A percentile compares a stretch with the other conserved stretches of the same genome.
Conservation (phyloP, 2,329 filamentous ascomycete species). For the Pleoardoris graminearum region DNA sequence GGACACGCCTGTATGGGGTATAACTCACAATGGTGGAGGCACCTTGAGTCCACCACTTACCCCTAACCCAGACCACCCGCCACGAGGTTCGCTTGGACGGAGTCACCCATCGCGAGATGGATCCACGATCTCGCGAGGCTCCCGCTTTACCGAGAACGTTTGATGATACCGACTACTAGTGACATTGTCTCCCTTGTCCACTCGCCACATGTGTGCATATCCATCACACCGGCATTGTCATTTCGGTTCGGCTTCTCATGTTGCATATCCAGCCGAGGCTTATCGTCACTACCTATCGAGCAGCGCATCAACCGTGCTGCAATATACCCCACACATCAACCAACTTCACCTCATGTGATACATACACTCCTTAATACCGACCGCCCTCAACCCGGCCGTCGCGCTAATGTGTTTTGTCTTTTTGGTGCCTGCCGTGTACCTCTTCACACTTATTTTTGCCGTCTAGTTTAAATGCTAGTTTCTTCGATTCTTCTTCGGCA, state of each 20-base stretch:
- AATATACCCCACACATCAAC: neutral
- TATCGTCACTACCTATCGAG: constrained; percentile 8
- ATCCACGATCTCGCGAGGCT: constrained; percentile 42
- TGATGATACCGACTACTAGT: constrained; percentile 29
- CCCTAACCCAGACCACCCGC: constrained; percentile 38
- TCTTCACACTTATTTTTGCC: constrained; percentile 10
- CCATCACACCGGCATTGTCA: constrained; percentile 20
- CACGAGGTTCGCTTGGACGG: constrained; percentile 44
- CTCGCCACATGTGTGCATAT: constrained; percentile 33
- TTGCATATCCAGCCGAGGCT: constrained; percentile 28
- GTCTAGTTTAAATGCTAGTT: constrained; percentile 17
- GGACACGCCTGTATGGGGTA: constrained; percentile 31
- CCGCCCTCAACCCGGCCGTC: constrained; percentile 18
- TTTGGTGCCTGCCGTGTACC: neutral
- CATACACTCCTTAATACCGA: constrained; percentile 28
- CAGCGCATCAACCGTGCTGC: constrained; percentile 10
- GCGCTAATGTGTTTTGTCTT: constrained; percentile 28
- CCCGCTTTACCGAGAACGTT: constrained; percentile 54
- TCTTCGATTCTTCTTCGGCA: constrained; percentile 13
- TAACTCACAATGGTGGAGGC: constrained; percentile 20
- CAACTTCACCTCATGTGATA: constrained; percentile 8
- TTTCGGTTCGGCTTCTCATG: constrained; percentile 13
- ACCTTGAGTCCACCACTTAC: constrained; percentile 46
- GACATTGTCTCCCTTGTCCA: constrained; percentile 27
- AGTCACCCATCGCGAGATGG: constrained; percentile 52